Conservation (phyloP, 2,329 filamentous ascomycete species). For the Aureobasidium leucospermi region DNA sequence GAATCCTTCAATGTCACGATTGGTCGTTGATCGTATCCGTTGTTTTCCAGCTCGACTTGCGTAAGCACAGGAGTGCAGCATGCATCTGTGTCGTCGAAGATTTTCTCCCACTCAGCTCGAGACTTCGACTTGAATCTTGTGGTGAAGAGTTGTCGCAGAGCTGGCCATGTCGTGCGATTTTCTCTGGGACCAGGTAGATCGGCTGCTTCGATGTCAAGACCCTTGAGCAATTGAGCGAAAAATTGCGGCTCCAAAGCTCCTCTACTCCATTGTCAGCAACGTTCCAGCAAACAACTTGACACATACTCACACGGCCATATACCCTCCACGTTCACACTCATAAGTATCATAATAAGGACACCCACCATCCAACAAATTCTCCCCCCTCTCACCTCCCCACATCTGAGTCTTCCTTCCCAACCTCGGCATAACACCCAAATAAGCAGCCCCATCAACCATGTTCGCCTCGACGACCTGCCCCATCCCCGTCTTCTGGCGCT, state of each 20-base stretch:
- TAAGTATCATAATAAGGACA: slow-evolving; percentile 88
- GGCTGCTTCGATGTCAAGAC: slow-evolving; percentile 51
- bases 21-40: slow-evolving; percentile 61
- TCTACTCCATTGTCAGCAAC: slow-evolving; percentile 17
- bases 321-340: slow-evolving; percentile 69
- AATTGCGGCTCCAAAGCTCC: slow-evolving; percentile 87
- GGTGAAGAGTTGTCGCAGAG: slow-evolving; percentile 55
- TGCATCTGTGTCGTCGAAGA: slow-evolving; percentile 88
- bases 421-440: slow-evolving; percentile 71
- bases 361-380: slow-evolving; percentile 75
- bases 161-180: slow-evolving; percentile 61
- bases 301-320: slow-evolving; percentile 61
- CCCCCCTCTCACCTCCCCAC: slow-evolving; percentile 59
- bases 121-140: slow-evolving; percentile 61
- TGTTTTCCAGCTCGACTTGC: slow-evolving; percentile 61
- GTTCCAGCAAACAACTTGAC: neutral
- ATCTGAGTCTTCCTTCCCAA: slow-evolving; percentile 55
- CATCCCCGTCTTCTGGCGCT: slow-evolving; percentile 53
- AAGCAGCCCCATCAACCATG: slow-evolving; percentile 86
- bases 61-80: slow-evolving; percentile 85
- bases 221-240: slow-evolving; percentile 59
- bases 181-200: slow-evolving; percentile 44
- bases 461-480: slow-evolving; percentile 93
- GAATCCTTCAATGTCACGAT: slow-evolving; percentile 61
- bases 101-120: slow-evolving; percentile 69